Evolutionary conservation across 768 basidiomycete species (phyloP), one percentile per base, ranked within the genome.

Genomic region (Kondoa subrosea): DNA sequence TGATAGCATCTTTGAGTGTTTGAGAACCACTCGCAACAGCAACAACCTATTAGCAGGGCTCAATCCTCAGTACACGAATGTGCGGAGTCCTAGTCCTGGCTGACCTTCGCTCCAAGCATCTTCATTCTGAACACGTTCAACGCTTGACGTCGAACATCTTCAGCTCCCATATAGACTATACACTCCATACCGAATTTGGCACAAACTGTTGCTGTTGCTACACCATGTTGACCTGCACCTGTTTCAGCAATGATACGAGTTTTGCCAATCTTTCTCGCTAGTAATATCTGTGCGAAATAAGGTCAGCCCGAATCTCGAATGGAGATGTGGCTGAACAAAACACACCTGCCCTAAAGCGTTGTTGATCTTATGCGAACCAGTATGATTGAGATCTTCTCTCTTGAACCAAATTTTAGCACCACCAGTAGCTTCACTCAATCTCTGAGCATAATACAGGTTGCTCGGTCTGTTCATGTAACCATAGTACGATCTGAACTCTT

Each of bases 361-460:
- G 79, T 97, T 97, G 75, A 99, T 97, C 78, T 97, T 99, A 78
- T 99, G 95, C 12, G 92, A 96, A 17, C 95, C 95, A 0, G 95
- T 97, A 76, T 97, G 93, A 76, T 99, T 99, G 68, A 93, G 75
- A 73, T 93, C 91, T 78, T 92, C 93, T 59, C 91, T 85, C 81
- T 99, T 99, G 73, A 99, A 79, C 95, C 95, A 99, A 72, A 99
- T 95, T 67, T 84, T 88, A 14, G 95, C 93, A 27, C 95, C 95
- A 26, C 89, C 90, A 12, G 85, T 88, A 73, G 89, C 81, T 72
- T 88, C 85, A 0, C 91, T 95, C 68, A 99, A 80, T 67, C 89
- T 85, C 76, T 91, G 86, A 0, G 95, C 92, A 74, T 88, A 81
- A 79, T 97, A 97, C 59, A 97, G 78, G 72, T 87, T 85, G 15